Percentiles rank a stretch among this genome's conserved stretches.
These are phyloP conservation scores for Hibiscus mutabilis DNA, from an alignment of 345 rosid species.

Conservation along the genomic window DNA sequence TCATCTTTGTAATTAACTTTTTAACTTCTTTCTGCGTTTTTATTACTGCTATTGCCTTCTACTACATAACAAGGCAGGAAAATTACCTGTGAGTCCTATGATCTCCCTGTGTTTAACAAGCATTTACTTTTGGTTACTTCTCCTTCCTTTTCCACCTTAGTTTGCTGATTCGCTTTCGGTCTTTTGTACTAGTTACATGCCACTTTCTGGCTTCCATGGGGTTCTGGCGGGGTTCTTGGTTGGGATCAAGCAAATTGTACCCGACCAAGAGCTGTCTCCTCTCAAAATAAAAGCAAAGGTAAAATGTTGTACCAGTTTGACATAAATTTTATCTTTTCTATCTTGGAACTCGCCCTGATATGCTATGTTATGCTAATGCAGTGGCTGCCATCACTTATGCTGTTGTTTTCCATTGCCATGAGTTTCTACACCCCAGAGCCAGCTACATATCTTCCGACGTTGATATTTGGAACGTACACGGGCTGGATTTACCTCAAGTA, in stretches of 20 bases:
- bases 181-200: constrained; percentile 65
- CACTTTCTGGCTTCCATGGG: constrained; percentile 90
- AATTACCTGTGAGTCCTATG: constrained; percentile 65
- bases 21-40: constrained; percentile 76
- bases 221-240: constrained; percentile 82
- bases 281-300: constrained; percentile 58
- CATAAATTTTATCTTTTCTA: background rate
- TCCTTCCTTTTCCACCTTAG: background rate
- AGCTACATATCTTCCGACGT: constrained; percentile 72
- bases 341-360: constrained; percentile 13
- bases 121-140: constrained; percentile 3
- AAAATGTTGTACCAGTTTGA: background rate
- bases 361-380: constrained; percentile 29
- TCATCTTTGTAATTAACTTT: constrained; percentile 71
- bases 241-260: constrained; percentile 89
- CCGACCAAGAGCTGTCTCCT: constrained; percentile 80
- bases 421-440: constrained; percentile 74
- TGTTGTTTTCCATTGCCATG: constrained; percentile 54
- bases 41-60: constrained; percentile 72
- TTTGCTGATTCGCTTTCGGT: constrained; percentile 16
- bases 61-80: constrained; percentile 74
- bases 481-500: constrained; percentile 94
- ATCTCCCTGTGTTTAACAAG: constrained; percentile 1
- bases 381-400: constrained; percentile 88
- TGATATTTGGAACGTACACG: constrained; percentile 78